phyloP scores from a whole-genome alignment of 345 rosid species.

The Turritis glabra region DNA sequence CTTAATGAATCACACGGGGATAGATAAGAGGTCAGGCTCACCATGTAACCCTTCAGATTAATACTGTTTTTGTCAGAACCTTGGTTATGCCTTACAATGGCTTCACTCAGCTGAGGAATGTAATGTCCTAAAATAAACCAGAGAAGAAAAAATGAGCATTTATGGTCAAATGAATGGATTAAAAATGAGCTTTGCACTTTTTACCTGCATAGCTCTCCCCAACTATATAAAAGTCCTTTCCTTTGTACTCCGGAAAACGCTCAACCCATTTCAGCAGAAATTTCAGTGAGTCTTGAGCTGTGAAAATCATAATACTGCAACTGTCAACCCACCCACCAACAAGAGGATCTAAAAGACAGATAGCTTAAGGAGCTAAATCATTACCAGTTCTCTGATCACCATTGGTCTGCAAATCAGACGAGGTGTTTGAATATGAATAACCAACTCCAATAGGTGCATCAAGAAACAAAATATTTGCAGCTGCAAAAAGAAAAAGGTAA shows the following conservation, averaged over 20 bases:
- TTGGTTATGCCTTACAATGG: conserved; percentile 61
- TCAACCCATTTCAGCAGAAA: conserved; percentile 89
- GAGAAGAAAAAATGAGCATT: not conserved
- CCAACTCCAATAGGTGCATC: conserved; percentile 98
- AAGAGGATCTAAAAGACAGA: conserved; percentile 6
- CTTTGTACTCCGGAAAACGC: conserved; percentile 85
- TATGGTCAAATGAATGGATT: not conserved
- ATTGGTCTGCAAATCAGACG: conserved; percentile 57
- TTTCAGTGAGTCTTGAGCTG: conserved; percentile 72
- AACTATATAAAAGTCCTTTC: conserved; percentile 77
- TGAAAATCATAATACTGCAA: conserved; percentile 30
- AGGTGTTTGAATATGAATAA: conserved; percentile 82
- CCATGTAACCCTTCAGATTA: conserved; percentile 94
- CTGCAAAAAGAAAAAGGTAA: conserved; percentile 45
- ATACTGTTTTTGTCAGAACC: conserved; percentile 46
- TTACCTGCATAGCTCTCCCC: conserved; percentile 97
- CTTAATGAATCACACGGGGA: not conserved
- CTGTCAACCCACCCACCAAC: conserved; percentile 12
- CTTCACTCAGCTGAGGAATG: conserved; percentile 91
- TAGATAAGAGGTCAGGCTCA: conserved; percentile 29
- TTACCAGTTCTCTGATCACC: conserved; percentile 72
- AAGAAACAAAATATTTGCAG: conserved; percentile 78
- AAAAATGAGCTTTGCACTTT: not conserved
- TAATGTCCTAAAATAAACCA: conserved; percentile 69
- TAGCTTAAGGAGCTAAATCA: conserved; percentile 30